Evolutionary conservation across 352 stramenopile genomes (phyloP).

Genomic region (Pilasporangium apinafurcum): DNA sequence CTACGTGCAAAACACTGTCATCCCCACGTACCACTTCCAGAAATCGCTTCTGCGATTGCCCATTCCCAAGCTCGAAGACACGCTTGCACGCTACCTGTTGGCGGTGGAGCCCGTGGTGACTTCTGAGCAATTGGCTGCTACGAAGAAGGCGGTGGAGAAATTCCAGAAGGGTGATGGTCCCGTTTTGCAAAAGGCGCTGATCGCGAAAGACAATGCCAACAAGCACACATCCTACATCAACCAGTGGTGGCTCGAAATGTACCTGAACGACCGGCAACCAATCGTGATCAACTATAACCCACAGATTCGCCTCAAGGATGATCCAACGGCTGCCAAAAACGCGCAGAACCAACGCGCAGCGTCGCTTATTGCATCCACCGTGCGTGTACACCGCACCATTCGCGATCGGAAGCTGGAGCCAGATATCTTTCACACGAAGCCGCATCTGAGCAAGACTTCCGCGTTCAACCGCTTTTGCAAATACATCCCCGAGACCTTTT

Average conservation of each 20-base stretch:
- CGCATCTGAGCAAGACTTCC: conserved; percentile 62
- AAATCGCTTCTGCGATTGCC: conserved; percentile 78
- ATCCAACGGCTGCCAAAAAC: conserved; percentile 81
- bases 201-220: conserved; percentile 72
- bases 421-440: conserved; percentile 89
- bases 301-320: conserved; percentile 85
- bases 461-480: conserved; percentile 81
- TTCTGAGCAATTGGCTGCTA: conserved; percentile 43
- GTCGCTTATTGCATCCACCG: conserved; percentile 81
- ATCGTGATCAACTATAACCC: conserved; percentile 90
- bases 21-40: conserved; percentile 87
- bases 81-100: conserved; percentile 67
- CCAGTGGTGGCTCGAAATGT: conserved; percentile 92
- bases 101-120: conserved; percentile 72
- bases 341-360: conserved; percentile 73
- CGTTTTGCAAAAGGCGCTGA: conserved; percentile 65
- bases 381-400: conserved; percentile 79
- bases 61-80: conserved; percentile 86
- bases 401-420: conserved; percentile 76
- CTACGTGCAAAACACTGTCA: conserved; percentile 84
- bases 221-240: conserved; percentile 90
- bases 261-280: conserved; percentile 80
- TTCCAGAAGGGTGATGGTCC: conserved; percentile 56
- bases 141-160: conserved; percentile 39
- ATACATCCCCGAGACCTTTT: conserved; percentile 73